Conservation (phyloP, 179 eudicot genomes). For the Actinidia arguta region DNA sequence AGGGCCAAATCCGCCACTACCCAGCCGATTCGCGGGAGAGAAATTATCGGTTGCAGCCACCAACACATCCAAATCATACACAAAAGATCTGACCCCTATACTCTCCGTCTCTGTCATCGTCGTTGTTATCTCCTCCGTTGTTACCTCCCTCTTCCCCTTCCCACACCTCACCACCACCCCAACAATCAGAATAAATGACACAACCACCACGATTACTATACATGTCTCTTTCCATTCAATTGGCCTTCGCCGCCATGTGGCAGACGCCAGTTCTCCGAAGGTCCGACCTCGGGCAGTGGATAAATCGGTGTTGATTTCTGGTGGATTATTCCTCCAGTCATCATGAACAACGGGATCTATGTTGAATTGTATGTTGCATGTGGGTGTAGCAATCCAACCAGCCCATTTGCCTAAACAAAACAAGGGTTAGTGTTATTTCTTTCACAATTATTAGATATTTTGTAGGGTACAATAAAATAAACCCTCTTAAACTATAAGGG, state of each 20-base stretch:
- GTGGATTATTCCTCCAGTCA: conserved; percentile 11
- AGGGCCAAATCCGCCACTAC: conserved; percentile 19
- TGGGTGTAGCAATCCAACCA: conserved; percentile 16
- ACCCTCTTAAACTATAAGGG: no score
- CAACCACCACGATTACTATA: neutral
- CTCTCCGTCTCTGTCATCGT: neutral
- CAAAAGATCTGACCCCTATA: neutral
- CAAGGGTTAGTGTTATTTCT: neutral
- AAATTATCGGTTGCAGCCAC: conserved; percentile 23
- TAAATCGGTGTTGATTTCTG: neutral
- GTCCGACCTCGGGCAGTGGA: neutral
- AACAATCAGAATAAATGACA: neutral
- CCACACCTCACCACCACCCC: neutral
- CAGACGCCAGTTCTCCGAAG: neutral
- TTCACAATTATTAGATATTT: no score
- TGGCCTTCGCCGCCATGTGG: neutral
- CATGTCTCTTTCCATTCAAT: neutral
- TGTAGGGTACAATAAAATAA: no score
- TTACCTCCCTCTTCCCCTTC: neutral
- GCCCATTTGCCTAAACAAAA: conserved; percentile 17
- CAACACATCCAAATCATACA: conserved; percentile 3
- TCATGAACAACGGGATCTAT: conserved; percentile 2
- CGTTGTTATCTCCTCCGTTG: neutral
- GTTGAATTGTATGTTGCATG: conserved; percentile 19
- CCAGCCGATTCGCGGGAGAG: neutral